phyloP scores from a whole-genome alignment of 495 filamentous ascomycete genomes.

The Xylaria intraflava region DNA sequence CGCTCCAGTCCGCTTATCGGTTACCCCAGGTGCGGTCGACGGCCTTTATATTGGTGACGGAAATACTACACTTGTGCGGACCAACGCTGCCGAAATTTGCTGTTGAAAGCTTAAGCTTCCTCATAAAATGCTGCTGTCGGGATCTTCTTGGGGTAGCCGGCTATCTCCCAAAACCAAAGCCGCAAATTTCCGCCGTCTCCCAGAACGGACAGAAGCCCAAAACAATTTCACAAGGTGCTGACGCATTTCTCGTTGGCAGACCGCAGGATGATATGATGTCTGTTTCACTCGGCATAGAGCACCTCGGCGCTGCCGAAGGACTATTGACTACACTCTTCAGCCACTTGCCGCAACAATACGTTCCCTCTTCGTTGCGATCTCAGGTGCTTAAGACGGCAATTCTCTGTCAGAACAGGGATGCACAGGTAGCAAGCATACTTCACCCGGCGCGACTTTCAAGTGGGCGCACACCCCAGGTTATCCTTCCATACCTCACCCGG shows the following conservation, averaged over 20 bases:
- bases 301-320: conserved; percentile 40
- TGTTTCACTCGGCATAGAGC: conserved; percentile 24
- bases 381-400: conserved; percentile 75
- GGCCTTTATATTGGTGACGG: conserved; percentile 51
- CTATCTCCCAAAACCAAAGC: conserved; percentile 27
- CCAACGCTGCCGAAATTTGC: conserved; percentile 55
- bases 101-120: conserved; percentile 48
- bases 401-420: conserved; percentile 53
- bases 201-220: conserved; percentile 25
- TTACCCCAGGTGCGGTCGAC: conserved; percentile 51
- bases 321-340: conserved; percentile 59
- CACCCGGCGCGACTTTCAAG: conserved; percentile 58
- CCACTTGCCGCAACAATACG: conserved; percentile 51
- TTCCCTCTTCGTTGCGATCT: conserved; percentile 57
- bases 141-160: conserved; percentile 51
- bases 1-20: conserved; percentile 57
- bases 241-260: conserved; percentile 29
- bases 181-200: conserved; percentile 14
- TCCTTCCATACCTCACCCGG: conserved; percentile 67
- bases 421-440: conserved; percentile 72
- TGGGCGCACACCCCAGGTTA: conserved; percentile 55
- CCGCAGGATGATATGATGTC: conserved; percentile 31
- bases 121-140: conserved; percentile 56
- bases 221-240: conserved; percentile 32
- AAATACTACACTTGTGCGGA: conserved; percentile 55